phyloP scores from a whole-genome alignment of 129 eudicot genomes.

The Erigeron canadensis region DNA sequence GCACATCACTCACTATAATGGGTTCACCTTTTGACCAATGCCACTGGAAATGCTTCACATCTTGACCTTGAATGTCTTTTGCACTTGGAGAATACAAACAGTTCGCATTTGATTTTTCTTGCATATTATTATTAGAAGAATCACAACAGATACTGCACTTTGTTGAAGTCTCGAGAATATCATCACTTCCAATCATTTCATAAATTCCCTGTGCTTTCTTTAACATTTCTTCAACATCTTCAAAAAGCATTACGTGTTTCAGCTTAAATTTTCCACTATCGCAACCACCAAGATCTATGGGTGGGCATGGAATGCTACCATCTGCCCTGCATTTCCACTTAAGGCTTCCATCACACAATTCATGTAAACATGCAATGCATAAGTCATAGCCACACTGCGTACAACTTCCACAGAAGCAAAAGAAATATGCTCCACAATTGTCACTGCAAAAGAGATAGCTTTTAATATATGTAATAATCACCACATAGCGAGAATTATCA shows the following conservation, averaged over 20 bases:
- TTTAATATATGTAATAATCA: not conserved
- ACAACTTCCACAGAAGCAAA: not conserved
- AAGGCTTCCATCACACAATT: not conserved
- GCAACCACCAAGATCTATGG: not conserved
- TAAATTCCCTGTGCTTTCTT: not conserved
- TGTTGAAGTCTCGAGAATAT: not conserved
- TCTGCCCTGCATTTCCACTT: not conserved
- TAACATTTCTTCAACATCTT: not conserved
- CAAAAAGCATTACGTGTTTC: not conserved
- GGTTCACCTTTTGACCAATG: not conserved
- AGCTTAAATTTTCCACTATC: not conserved
- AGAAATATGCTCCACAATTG: constrained; percentile 2
- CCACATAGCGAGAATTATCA: not conserved
- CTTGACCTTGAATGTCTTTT: not conserved
- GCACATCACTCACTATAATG: not conserved
- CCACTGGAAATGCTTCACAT: not conserved
- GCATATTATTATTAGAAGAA: not conserved
- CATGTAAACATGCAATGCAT: not conserved
- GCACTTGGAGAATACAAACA: not conserved
- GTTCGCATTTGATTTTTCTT: not conserved
- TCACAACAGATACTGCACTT: not conserved
- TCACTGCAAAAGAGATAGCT: not conserved
- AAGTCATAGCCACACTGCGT: not conserved
- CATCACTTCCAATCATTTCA: not conserved
- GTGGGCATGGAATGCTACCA: not conserved